Conservation (phyloP, 495 filamentous ascomycete genomes). For the Barbatosphaeria neglecta region DNA sequence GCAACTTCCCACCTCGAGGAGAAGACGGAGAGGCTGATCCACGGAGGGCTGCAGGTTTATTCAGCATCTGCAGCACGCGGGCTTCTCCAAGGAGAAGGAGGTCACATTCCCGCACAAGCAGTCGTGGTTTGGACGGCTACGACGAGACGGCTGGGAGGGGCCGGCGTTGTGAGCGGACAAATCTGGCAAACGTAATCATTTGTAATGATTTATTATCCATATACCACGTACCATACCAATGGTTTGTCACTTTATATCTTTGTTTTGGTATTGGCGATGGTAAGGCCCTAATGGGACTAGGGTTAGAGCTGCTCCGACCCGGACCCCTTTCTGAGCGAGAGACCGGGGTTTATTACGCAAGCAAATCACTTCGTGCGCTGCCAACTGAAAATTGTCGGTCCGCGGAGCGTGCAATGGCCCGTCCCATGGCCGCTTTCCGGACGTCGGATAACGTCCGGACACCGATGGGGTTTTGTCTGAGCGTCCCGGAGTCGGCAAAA, state of each 20-base stretch:
- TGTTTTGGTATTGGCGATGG: too few relatives aligned
- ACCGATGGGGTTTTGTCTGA: neutral
- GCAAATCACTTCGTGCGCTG: too few relatives aligned
- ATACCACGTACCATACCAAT: neutral
- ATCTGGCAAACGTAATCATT: neutral
- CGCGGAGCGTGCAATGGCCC: neutral
- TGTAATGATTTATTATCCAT: neutral
- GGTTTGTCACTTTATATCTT: too few relatives aligned
- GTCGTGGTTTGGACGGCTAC: constrained; percentile 72
- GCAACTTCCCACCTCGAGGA: too few relatives aligned
- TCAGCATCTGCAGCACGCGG: constrained; percentile 56
- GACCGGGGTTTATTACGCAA: too few relatives aligned
- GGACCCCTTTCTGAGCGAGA: too few relatives aligned
- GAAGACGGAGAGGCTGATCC: neutral
- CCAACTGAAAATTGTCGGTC: neutral
- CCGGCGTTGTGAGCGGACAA: constrained; percentile 51
- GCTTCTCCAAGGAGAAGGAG: constrained; percentile 83
- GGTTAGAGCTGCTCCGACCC: too few relatives aligned
- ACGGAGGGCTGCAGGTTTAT: constrained; percentile 49
- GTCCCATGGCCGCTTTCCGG: too few relatives aligned
- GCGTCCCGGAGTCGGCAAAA: too few relatives aligned
- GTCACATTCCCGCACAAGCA: constrained; percentile 89
- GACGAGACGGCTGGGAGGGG: constrained; percentile 70
- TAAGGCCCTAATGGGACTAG: too few relatives aligned
- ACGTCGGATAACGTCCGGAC: neutral